Evolutionary conservation across 2,329 filamentous ascomycete genomes (phyloP), one percentile per base, ranked within the genome.

Genomic region (Alternaria ventricosa): DNA sequence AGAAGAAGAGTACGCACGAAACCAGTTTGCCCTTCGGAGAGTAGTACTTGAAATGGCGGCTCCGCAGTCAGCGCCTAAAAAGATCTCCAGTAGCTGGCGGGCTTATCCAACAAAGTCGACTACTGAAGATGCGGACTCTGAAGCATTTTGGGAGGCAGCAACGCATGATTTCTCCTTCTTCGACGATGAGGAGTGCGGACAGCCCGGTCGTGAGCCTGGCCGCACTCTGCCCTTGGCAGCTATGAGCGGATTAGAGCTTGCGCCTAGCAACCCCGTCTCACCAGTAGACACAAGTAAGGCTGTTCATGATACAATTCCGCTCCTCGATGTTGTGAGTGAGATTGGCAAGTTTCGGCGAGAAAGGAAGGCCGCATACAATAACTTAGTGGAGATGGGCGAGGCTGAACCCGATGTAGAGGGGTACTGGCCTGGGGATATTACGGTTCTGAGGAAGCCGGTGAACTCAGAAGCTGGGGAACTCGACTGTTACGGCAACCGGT

Each of bases 91-190:
- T 18, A 82, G 83, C 28, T 84, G 83, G 75, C 80, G 82, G 25
- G 68, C 71, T n/a, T 81, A 81, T 47, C 78, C 79, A 9, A 83
- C 81, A 7, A 85, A 84, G 64, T 88, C 87, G 7, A 85, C 85
- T 28, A 89, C 87, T 0, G 86, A 87, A 50, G 87, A 89, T 66
- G 78, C 80, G 9, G 88, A 90, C 69, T 86, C 84, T 5, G 87
- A 89, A 71, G 83, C 84, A 5, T 81, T 89, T 11, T 89, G 87
- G 87, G 81, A 84, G 54, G 87, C 87, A 9, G 86, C 87, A 4
- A 81, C 83, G 60, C 81, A 85, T 55, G 88, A 90, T 70, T 90
- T 89, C 65, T 87, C 85, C 27, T 88, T 88, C 75, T 90, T 90
- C 61, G 84, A 81, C 1, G 86, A 87, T 43, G 85, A 85, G 50